Evolutionary conservation across 2,329 filamentous ascomycete species (phyloP).

Genomic region (Orbilia brochopaga): DNA sequence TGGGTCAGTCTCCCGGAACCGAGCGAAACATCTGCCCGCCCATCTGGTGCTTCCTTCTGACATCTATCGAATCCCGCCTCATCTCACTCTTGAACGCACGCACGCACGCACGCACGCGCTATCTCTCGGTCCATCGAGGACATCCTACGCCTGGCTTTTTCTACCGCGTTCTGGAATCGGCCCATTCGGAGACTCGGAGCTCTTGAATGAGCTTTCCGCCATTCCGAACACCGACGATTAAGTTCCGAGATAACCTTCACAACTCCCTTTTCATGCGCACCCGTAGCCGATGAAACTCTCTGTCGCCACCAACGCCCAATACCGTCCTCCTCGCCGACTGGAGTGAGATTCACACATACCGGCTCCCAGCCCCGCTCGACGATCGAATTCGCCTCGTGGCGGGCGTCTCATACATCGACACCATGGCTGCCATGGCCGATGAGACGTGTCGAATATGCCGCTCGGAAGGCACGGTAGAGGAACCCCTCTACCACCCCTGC

Average conservation of each 20-base stretch:
- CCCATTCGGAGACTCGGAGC: slow-evolving; percentile 18
- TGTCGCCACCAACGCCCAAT: slow-evolving; percentile 31
- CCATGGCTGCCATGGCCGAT: slow-evolving; percentile 61
- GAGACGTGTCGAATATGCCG: slow-evolving; percentile 98
- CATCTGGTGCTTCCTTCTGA: slow-evolving; percentile 13
- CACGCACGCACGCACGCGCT: slow-evolving; percentile 15
- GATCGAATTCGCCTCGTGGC: slow-evolving; percentile 9
- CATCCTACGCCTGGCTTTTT: background rate
- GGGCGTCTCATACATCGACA: slow-evolving; percentile 25
- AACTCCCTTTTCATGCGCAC: slow-evolving; percentile 24
- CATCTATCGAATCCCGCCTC: slow-evolving; percentile 26
- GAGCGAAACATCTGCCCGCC: slow-evolving; percentile 35
- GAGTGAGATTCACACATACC: slow-evolving; percentile 12
- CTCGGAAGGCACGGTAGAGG: slow-evolving; percentile 78
- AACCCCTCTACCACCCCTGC: slow-evolving; percentile 95
- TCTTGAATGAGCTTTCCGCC: slow-evolving; percentile 44
- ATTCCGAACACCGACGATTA: background rate
- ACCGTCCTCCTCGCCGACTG: slow-evolving; percentile 7
- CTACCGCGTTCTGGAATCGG: background rate
- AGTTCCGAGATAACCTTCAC: slow-evolving; percentile 4
- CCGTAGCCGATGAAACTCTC: slow-evolving; percentile 32
- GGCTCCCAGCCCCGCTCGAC: slow-evolving; percentile 3
- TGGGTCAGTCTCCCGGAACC: slow-evolving; percentile 27
- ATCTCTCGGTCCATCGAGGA: slow-evolving; percentile 15
- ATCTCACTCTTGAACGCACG: slow-evolving; percentile 8